These are phyloP conservation scores for Lolium multiflorum DNA, from an alignment of 176 grass and related monocot species.

Conservation along the genomic window DNA sequence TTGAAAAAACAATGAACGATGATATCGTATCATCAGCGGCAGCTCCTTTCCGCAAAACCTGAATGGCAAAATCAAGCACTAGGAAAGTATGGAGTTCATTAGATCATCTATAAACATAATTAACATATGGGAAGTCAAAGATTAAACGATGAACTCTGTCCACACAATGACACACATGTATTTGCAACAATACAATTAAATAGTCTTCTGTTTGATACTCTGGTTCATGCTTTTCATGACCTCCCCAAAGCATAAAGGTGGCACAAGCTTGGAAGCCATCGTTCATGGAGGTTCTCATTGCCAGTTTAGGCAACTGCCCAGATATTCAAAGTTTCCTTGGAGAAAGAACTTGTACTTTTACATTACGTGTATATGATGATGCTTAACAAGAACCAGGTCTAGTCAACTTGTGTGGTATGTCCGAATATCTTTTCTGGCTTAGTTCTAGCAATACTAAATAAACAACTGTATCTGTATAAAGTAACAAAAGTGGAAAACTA, in stretches of 20 bases:
- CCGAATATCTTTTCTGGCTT: not conserved
- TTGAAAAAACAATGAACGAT: slow-evolving; percentile 69
- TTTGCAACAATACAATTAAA: not conserved
- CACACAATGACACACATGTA: not conserved
- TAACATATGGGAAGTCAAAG: not conserved
- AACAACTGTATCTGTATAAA: not conserved
- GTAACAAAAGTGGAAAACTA: slow-evolving; percentile 20
- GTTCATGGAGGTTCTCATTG: not conserved
- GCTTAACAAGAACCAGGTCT: not conserved
- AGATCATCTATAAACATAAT: slow-evolving; percentile 37
- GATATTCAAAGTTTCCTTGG: not conserved
- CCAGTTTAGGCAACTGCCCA: not conserved
- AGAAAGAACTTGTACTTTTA: not conserved
- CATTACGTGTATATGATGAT: not conserved
- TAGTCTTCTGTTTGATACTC: not conserved
- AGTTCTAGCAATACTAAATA: not conserved
- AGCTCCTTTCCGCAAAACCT: slow-evolving; percentile 78
- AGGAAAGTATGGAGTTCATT: slow-evolving; percentile 46
- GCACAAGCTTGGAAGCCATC: not conserved
- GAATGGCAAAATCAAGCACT: slow-evolving; percentile 93
- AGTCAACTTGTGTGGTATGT: not conserved
- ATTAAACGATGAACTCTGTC: not conserved
- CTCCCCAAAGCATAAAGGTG: not conserved
- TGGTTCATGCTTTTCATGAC: not conserved
- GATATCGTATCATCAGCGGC: slow-evolving; percentile 65